phyloP scores from a whole-genome alignment of 208 protist species.

The Acanthamoeba healyi region DNA sequence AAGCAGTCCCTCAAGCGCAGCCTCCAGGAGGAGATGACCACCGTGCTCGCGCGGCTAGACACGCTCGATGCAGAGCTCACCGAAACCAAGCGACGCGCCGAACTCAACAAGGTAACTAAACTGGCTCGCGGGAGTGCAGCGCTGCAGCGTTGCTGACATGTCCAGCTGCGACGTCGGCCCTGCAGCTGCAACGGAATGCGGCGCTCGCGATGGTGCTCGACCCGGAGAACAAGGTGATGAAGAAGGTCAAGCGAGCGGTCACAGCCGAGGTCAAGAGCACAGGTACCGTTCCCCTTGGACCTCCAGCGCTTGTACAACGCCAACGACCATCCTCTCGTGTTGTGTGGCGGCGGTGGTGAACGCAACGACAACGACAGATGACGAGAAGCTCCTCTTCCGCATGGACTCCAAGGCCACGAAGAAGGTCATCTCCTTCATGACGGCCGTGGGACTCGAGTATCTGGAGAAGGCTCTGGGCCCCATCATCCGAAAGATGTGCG shows the following conservation, averaged over 20 bases:
- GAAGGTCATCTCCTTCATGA: constrained; percentile 63
- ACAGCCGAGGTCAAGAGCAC: constrained; percentile 43
- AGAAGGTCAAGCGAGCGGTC: constrained; percentile 43
- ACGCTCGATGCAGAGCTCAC: background rate
- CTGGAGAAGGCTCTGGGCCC: constrained; percentile 18
- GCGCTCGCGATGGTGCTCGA: constrained; percentile 29
- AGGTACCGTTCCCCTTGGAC: too few species aligned
- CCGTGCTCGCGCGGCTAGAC: constrained; percentile 28
- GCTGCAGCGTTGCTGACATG: too few species aligned
- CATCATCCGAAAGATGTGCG: constrained; percentile 40
- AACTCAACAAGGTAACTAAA: background rate
- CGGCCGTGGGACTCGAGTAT: constrained; percentile 33
- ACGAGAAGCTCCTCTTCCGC: constrained; percentile 55
- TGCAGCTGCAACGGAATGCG: constrained; percentile 6
- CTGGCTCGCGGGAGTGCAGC: too few species aligned
- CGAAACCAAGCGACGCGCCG: background rate
- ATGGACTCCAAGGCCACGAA: constrained; percentile 64
- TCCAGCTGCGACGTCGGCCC: background rate
- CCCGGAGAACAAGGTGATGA: constrained; percentile 58
- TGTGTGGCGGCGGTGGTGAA: too few species aligned
- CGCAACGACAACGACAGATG: too few species aligned
- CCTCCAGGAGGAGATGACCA: constrained; percentile 51
- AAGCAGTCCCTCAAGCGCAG: constrained; percentile 28
- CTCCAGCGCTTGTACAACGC: too few species aligned
- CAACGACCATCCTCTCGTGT: background rate